Base-by-base conservation (phyloP, 192 early-diverging fungal species). In the Backusella luteola region DNA sequence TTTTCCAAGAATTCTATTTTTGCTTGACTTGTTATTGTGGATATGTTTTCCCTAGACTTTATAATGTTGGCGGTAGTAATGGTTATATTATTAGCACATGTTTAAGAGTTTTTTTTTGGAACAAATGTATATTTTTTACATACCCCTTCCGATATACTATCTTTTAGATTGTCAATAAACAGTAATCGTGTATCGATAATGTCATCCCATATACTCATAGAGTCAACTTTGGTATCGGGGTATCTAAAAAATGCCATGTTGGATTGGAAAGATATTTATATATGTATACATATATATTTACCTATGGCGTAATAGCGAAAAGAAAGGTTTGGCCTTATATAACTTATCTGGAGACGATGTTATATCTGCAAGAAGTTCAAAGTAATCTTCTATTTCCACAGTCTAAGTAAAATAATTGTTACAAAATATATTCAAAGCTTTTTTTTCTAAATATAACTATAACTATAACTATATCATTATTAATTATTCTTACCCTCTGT, bases 181-280 rank as follows among this genome's bases (percentile, higher is more conserved):
- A 79, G 35, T 7, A 84, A 79, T 44, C 91, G 75, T 4, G 77
- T 75, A 9, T 85, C 80, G 32, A 90, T 77, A 23, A 92, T 66
- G 73, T 92, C 90, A 68, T 89, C 83, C 92, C 92, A 93, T 11
- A 84, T 80, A 19, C 84, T 77, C 72, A 92, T 89, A 0, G 83
- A 71, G 76, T 91, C 90, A 9, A 79, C 70, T 12, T 79, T 76
- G 6, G 56, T 59, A 34, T 81, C 84, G 2, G 90, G 90, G 59
- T 81, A 89, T 44, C 87, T 83, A n/a, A n/a, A 14, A 63, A 14
- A 63, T 1, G 3, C 1, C 6, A n/a, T 69, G 4, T 23, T 35
- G 17, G 32, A 67, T 8, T 67, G 19, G 67, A 7, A 76, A 72
- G 19, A 32, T 76, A 42, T 26, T 35, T 44, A 12, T 14, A 6